phyloP scores from a whole-genome alignment of 352 stramenopile species.

The Blastocystis sp. region DNA sequence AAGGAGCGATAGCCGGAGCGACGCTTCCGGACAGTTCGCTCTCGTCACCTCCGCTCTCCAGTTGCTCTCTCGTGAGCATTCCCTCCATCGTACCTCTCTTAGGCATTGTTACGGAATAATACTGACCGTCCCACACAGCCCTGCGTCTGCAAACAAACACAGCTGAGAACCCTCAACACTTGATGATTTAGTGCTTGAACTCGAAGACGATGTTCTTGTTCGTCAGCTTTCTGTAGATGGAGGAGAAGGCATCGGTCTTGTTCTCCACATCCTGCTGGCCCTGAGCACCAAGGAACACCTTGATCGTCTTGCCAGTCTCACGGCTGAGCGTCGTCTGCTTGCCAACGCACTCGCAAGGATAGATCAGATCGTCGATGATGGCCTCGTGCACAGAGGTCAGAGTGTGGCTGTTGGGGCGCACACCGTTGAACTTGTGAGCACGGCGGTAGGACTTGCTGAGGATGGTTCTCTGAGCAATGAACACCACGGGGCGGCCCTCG shows the following conservation, averaged over 20 bases:
- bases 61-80: neutral
- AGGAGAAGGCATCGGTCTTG: conserved; percentile 95
- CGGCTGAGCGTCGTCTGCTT: conserved; percentile 95
- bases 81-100: conserved; percentile 22
- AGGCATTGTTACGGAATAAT: conserved; percentile 22
- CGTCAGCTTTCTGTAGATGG: conserved; percentile 99
- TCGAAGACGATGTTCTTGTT: conserved; percentile 99
- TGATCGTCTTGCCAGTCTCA: conserved; percentile 93
- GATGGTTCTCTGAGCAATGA: conserved; percentile 97
- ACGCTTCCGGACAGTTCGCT: no score
- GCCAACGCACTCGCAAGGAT: conserved; percentile 97
- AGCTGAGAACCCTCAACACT: conserved; percentile 8
- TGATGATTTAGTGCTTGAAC: conserved; percentile 80
- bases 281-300: conserved; percentile 95
- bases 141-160: conserved; percentile 18
- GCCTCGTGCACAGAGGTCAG: conserved; percentile 95
- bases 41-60: neutral
- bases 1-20: no score
- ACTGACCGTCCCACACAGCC: neutral
- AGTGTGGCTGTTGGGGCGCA: conserved; percentile 90
- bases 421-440: conserved; percentile 87
- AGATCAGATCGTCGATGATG: conserved; percentile 96
- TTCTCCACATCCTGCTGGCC: conserved; percentile 97
- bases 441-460: conserved; percentile 92
- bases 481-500: conserved; percentile 92